Conservation (phyloP, 352 stramenopile genomes). For the Phytophthora agathidicida region DNA sequence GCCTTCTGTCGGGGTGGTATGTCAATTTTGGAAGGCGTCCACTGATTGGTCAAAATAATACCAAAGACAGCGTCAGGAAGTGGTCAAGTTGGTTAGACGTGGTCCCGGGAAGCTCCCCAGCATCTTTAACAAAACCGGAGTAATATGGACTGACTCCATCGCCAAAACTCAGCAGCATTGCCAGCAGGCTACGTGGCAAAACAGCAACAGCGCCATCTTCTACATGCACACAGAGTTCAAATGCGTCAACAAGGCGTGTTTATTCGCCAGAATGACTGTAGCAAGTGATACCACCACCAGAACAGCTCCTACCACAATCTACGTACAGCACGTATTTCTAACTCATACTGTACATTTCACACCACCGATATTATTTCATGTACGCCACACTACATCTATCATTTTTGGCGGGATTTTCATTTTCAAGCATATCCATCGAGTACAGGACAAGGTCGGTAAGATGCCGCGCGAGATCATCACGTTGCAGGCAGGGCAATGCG, state of each 20-base stretch:
- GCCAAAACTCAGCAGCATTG: not conserved
- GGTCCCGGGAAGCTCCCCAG: too few relatives aligned
- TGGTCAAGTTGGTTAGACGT: too few relatives aligned
- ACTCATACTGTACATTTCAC: not conserved
- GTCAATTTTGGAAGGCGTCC: too few relatives aligned
- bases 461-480: conserved; percentile 99
- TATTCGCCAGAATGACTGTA: conserved; percentile 16
- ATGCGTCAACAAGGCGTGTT: not conserved
- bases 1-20: too few relatives aligned
- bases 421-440: conserved; percentile 9
- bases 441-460: too few relatives aligned
- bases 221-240: not conserved
- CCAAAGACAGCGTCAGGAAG: too few relatives aligned
- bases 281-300: conserved; percentile 8
- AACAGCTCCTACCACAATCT: conserved; percentile 4
- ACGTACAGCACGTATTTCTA: conserved; percentile 7
- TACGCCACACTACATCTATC: too few relatives aligned
- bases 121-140: too few relatives aligned
- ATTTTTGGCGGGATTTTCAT: too few relatives aligned
- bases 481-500: conserved; percentile 99
- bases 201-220: not conserved
- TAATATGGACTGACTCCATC: conserved; percentile 9
- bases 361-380: not conserved
- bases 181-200: conserved; percentile 5
- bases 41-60: too few relatives aligned